Base-by-base conservation (phyloP, 2,329 filamentous ascomycete species). In the Emmonsiellopsis sp. region DNA sequence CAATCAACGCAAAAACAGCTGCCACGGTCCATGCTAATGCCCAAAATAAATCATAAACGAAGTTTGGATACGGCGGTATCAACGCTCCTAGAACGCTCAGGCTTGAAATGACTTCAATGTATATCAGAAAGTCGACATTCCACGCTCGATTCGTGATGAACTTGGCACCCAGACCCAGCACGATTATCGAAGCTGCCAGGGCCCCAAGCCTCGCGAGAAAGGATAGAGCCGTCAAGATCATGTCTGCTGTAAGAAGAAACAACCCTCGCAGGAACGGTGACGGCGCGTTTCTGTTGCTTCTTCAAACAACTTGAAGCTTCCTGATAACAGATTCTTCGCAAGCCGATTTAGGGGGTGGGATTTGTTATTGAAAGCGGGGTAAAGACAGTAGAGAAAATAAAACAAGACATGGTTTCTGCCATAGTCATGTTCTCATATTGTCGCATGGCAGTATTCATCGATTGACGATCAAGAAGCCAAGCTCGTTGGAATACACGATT, bases 31-130 rank as follows among this genome's bases (percentile, higher is more conserved):
- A 51, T 14, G 39, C 39, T 32, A 43, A 14, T n/a, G 49, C 40
- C 49, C 49, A 51, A 34, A 44, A 17, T 32, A 43, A 34, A 43
- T 51, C 49, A 44, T 51, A 44, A 37, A 44, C 13, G 17, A 51
- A 51, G 14, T 51, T 51, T 42, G 49, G 49, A 14, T 42, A 51
- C 10, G 49, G 49, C 6, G 49, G 49, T 37, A 51, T 31, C 13
- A 51, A 21, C 9, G 49, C 42, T 5, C 49, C 49, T 32, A 45
- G 21, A 27, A 51, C 13, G 21, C 39, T 44, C 39, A 51, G 31
- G 31, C n/a, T 40, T 4, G 49, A 32, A 14, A 51, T 4, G 31
- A 43, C 49, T 40, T 51, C 49, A 14, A 51, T 51, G 8, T 51
- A 51, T 27, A 51, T 44, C 42, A 51, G 32, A 21, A 51, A 51